These are phyloP conservation scores for Entomortierella lignicola DNA, from an alignment of 192 early-diverging fungal genomes.

Conservation along the genomic window DNA sequence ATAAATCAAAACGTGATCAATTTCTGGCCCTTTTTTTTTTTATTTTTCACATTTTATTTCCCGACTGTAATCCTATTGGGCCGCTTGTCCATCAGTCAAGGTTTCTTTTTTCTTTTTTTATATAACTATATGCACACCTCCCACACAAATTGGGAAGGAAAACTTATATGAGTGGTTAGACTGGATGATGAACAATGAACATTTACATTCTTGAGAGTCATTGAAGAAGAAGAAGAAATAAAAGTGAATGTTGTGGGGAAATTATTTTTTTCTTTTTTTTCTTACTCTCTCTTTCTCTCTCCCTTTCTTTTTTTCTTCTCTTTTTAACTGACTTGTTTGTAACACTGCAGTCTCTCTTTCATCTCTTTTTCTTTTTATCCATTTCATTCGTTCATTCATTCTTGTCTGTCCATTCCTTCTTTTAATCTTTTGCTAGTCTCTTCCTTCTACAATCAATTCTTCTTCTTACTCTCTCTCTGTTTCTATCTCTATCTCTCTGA, in stretches of 20 bases:
- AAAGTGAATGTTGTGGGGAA: too few species aligned
- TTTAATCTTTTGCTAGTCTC: neutral
- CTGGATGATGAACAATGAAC: too few species aligned
- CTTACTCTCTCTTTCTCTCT: constrained; percentile 3
- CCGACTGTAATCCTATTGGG: constrained; percentile 3
- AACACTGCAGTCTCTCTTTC: neutral
- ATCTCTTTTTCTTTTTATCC: neutral
- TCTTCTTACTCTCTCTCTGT: neutral
- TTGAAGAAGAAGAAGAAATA: too few species aligned
- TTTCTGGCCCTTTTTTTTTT: neutral
- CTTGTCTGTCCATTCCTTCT: neutral
- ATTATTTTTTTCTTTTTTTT: neutral
- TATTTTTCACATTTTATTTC: constrained; percentile 4
- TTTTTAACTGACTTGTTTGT: neutral
- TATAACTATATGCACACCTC: neutral
- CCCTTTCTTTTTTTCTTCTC: neutral
- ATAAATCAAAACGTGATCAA: constrained; percentile 6
- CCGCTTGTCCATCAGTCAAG: neutral
- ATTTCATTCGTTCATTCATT: constrained; percentile 1
- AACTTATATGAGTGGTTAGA: too few species aligned
- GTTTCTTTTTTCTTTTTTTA: constrained; percentile 6
- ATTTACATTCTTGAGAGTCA: too few species aligned
- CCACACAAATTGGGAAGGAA: neutral
- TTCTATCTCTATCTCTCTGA: neutral
- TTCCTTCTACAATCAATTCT: constrained; percentile 1